Percentiles rank a stretch among this genome's conserved stretches.
These are phyloP conservation scores for Ceratopteris richardii DNA, from an alignment of 75 land plant species.

Conservation along the genomic window DNA sequence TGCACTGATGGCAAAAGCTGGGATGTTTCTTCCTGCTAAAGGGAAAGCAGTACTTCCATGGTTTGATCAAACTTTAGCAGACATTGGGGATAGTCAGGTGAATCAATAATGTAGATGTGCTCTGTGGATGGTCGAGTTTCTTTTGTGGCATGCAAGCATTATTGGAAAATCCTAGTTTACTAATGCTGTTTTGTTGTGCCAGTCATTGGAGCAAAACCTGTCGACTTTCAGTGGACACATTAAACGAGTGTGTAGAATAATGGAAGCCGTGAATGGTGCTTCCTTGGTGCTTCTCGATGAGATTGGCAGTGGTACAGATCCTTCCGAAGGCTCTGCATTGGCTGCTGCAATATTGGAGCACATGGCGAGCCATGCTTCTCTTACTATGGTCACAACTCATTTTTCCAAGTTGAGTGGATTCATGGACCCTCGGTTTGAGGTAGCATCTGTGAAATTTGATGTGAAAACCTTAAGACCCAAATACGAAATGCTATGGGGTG, in stretches of 20 bases:
- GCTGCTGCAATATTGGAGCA: constrained; percentile 70
- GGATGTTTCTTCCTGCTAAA: constrained; percentile 67
- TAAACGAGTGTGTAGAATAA: constrained; percentile 52
- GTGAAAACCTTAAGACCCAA: constrained; percentile 66
- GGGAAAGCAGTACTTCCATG: constrained; percentile 65
- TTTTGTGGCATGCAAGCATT: too few species aligned
- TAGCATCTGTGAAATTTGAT: constrained; percentile 94
- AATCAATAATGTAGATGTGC: too few species aligned
- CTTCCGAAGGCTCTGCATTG: constrained; percentile 91
- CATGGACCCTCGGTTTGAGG: constrained; percentile 74
- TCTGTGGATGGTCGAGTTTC: too few species aligned
- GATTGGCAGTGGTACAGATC: constrained; percentile 94
- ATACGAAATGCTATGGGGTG: constrained; percentile 78
- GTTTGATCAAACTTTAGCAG: constrained; percentile 86
- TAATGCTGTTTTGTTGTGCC: background rate
- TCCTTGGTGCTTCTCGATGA: constrained; percentile 90
- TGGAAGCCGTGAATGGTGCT: constrained; percentile 42
- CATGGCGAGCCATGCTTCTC: constrained; percentile 40
- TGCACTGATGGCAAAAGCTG: constrained; percentile 88
- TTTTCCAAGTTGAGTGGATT: constrained; percentile 62
- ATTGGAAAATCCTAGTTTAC: too few species aligned
- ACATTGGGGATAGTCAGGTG: constrained; percentile 98
- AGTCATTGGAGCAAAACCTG: constrained; percentile 89
- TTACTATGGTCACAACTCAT: constrained; percentile 85
- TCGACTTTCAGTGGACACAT: constrained; percentile 97